Evolutionary conservation across 2,329 filamentous ascomycete genomes (phyloP).

Genomic region (Akanthomyces dipterigenus): DNA sequence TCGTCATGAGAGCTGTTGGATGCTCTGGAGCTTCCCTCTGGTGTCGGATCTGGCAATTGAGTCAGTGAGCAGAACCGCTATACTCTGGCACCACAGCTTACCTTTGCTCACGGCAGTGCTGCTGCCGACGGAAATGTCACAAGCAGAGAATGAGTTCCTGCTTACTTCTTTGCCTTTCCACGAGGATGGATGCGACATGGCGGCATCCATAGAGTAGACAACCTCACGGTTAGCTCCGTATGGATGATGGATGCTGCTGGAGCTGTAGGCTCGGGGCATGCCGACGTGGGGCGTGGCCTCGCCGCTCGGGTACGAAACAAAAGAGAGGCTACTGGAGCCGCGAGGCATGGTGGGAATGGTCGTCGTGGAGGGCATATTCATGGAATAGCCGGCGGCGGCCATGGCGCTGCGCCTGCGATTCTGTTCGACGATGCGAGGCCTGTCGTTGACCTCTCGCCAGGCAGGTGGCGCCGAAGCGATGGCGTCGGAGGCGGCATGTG

Average conservation of each 20-base stretch:
- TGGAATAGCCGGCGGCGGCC: constrained; percentile 32
- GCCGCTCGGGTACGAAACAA: constrained; percentile 39
- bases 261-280: constrained; percentile 38
- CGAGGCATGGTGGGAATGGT: constrained; percentile 29
- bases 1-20: constrained; percentile 35
- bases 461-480: constrained; percentile 46
- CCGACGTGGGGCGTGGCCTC: constrained; percentile 33
- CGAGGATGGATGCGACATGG: constrained; percentile 21
- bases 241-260: constrained; percentile 31
- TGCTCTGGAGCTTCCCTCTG: constrained; percentile 30
- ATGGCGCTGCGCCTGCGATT: constrained; percentile 44
- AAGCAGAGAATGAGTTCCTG: constrained; percentile 20
- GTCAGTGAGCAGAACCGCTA: not conserved
- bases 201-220: constrained; percentile 23
- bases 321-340: constrained; percentile 40
- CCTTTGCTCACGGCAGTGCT: constrained; percentile 34
- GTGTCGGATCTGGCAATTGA: constrained; percentile 16
- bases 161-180: constrained; percentile 39
- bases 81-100: constrained; percentile 16
- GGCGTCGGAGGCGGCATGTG: constrained; percentile 53
- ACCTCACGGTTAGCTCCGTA: constrained; percentile 26
- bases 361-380: constrained; percentile 23
- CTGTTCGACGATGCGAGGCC: constrained; percentile 41
- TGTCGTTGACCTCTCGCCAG: constrained; percentile 40
- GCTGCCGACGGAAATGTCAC: constrained; percentile 28